Evolutionary conservation across 768 basidiomycete species (phyloP), one percentile per base, ranked within the genome.

Genomic region (Boletus eberwhitei): DNA sequence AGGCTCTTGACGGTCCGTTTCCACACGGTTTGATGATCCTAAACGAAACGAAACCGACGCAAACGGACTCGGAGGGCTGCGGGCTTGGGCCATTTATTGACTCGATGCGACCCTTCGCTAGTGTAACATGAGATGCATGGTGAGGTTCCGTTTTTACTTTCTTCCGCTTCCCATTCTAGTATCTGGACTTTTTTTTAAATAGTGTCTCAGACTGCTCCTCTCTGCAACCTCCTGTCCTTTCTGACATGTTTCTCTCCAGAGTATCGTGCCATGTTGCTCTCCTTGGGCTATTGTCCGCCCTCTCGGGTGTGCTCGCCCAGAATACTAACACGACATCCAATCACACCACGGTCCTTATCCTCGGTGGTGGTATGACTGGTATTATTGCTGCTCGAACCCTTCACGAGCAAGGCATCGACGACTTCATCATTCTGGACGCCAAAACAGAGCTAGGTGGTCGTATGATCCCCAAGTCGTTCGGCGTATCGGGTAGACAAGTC

Each of bases 321-420:
- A 50, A 58, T 61, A 50, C 48, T n/a, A 53, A 47, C 39, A 35
- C 48, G n/a, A 17, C 44, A n/a, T 40, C 58, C 19, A 62, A 54
- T 26, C 52, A 63, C 36, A 62, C 64, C 13, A 73, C 64, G 8
- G 78, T 85, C 14, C 76, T 87, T 38, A 81, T 87, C 48, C 75
- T 87, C 24, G 86, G 86, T 5, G 85, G 83, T 32, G 86, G 86
- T 9, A 78, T 87, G 38, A 71, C 86, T 5, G 86, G 86, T 11
- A 71, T 87, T 19, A 83, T 83, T 35, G 84, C 85, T 11, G 86
- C 87, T 13, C 78, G 80, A 29, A 80, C 83, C 0, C 72, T 86
- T 8, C 75, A 84, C 43, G 67, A 77, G 44, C 69, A 75, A 22
- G 82, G 81, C 5, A 75, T 86, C 58, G 57, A 76, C n/a, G 74